Evolutionary conservation across 1,139 yeast species (phyloP).

Genomic region (Sugiyamaella novakii): DNA sequence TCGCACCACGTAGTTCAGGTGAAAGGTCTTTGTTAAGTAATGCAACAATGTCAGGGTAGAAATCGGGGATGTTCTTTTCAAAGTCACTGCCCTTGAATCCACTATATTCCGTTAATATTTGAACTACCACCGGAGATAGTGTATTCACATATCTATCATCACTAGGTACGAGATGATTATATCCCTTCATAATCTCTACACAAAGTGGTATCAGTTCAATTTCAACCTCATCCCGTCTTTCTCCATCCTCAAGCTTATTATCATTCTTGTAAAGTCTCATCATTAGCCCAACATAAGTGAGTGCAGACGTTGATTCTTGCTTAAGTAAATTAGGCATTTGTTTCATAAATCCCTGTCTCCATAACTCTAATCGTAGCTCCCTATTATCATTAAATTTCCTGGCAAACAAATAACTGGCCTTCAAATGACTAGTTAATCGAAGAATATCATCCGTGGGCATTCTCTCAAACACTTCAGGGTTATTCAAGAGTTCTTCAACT

Average conservation of each 20-base stretch:
- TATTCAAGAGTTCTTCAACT: conserved; percentile 70
- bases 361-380: conserved; percentile 78
- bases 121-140: conserved; percentile 91
- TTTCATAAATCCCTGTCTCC: conserved; percentile 92
- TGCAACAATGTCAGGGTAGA: conserved; percentile 68
- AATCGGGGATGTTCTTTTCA: conserved; percentile 57
- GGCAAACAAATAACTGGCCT: conserved; percentile 77
- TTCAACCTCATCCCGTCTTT: conserved; percentile 50
- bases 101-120: conserved; percentile 77
- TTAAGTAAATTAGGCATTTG: conserved; percentile 87
- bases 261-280: conserved; percentile 79
- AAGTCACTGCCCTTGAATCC: conserved; percentile 81
- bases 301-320: conserved; percentile 90
- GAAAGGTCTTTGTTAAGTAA: conserved; percentile 71
- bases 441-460: conserved; percentile 69
- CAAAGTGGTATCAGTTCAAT: conserved; percentile 69
- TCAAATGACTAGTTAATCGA: conserved; percentile 60
- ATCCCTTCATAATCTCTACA: conserved; percentile 66
- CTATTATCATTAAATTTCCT: conserved; percentile 85
- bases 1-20: conserved; percentile 66
- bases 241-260: conserved; percentile 39
- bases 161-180: conserved; percentile 66
- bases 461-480: conserved; percentile 65
- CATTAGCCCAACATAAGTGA: conserved; percentile 79
- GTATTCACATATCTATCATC: conserved; percentile 78